phyloP scores from a whole-genome alignment of 805 yeast species.

The Candida silvicultrix region DNA sequence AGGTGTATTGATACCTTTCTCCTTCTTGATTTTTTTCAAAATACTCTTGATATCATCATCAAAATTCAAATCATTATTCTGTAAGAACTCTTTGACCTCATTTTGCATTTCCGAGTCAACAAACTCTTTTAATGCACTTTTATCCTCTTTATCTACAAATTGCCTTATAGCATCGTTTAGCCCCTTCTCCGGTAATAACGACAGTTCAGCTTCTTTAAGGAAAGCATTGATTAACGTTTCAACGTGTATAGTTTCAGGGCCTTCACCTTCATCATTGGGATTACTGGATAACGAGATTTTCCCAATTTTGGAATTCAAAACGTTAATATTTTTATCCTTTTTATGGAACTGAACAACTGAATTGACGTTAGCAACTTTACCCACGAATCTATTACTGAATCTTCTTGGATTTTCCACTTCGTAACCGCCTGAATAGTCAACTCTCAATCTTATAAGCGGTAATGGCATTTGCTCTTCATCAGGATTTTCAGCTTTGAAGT shows the following conservation, averaged over 20 bases:
- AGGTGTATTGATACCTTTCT: conserved; percentile 4
- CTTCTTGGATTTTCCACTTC: conserved; percentile 89
- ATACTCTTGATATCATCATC: conserved; percentile 33
- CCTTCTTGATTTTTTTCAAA: conserved; percentile 31
- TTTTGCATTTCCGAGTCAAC: conserved; percentile 45
- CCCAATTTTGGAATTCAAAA: not conserved
- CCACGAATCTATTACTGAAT: conserved; percentile 86
- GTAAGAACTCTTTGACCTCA: conserved; percentile 17
- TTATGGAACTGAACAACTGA: conserved; percentile 72
- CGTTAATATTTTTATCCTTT: conserved; percentile 26
- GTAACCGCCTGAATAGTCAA: conserved; percentile 85
- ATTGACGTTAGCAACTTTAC: conserved; percentile 84
- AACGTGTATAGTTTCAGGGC: conserved; percentile 41
- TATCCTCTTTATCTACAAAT: conserved; percentile 81
- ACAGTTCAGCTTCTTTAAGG: conserved; percentile 55
- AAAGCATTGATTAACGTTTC: conserved; percentile 59
- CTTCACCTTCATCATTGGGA: conserved; percentile 16
- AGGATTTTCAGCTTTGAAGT: conserved; percentile 35
- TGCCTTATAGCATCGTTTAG: conserved; percentile 65
- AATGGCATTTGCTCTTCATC: conserved; percentile 45
- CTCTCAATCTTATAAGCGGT: conserved; percentile 77
- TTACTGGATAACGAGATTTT: conserved; percentile 4
- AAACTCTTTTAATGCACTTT: conserved; percentile 57
- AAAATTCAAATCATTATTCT: conserved; percentile 28
- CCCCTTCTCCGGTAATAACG: conserved; percentile 69